Conservation (phyloP, 2,329 filamentous ascomycete genomes). For the Calonectria leucothoes region DNA sequence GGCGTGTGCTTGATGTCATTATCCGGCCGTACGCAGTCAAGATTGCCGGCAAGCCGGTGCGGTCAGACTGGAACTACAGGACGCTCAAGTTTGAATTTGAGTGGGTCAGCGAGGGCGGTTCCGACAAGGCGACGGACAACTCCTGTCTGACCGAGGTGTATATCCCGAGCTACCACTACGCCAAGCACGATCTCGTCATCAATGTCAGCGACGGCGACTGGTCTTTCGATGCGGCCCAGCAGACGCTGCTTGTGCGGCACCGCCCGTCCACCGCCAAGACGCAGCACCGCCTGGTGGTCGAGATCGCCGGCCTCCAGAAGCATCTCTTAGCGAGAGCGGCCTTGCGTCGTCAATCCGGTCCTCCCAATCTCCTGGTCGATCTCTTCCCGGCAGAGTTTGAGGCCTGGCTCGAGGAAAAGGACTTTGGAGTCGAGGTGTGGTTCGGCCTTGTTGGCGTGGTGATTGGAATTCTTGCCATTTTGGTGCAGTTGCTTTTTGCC, state of each 20-base stretch:
- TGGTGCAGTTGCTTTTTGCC: not conserved
- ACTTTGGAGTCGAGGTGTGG: slow-evolving; percentile 25
- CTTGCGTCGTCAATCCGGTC: slow-evolving; percentile 24
- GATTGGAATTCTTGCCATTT: slow-evolving; percentile 6
- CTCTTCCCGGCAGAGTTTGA: slow-evolving; percentile 30
- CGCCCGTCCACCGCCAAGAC: slow-evolving; percentile 4
- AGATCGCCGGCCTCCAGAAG: slow-evolving; percentile 36
- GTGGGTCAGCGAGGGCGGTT: slow-evolving; percentile 40
- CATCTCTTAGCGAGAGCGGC: slow-evolving; percentile 35
- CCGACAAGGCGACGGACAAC: slow-evolving; percentile 35
- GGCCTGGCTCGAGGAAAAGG: slow-evolving; percentile 32
- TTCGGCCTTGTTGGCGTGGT: slow-evolving; percentile 15
- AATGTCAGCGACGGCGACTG: slow-evolving; percentile 45
- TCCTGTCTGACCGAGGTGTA: slow-evolving; percentile 50
- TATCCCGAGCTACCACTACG: slow-evolving; percentile 53
- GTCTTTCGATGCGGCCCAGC: slow-evolving; percentile 40
- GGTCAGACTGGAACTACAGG: slow-evolving; percentile 49
- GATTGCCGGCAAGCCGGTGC: slow-evolving; percentile 49
- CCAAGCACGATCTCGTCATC: slow-evolving; percentile 40
- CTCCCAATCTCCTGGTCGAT: slow-evolving; percentile 24
- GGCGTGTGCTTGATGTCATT: slow-evolving; percentile 51
- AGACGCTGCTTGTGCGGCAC: slow-evolving; percentile 46
- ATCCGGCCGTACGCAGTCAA: slow-evolving; percentile 56
- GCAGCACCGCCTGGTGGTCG: slow-evolving; percentile 35
- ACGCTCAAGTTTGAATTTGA: slow-evolving; percentile 49